A percentile compares a stretch with the other conserved stretches of the same genome.
phyloP scores from a whole-genome alignment of 257 asterid genomes.

The Solanum corneliomulleri region DNA sequence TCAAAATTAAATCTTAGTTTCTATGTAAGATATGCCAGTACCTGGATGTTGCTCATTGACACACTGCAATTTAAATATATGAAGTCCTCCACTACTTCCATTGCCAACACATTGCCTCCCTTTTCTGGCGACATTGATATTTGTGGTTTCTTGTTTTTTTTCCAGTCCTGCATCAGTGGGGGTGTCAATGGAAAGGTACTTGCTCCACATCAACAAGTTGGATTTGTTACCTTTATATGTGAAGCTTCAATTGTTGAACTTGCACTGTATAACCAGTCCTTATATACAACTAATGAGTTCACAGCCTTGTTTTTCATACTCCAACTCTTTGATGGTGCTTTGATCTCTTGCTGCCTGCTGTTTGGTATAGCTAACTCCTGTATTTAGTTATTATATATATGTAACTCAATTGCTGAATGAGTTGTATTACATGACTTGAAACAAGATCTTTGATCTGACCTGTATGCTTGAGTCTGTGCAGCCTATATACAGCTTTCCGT shows the following conservation, averaged over 20 bases:
- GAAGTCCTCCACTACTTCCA: constrained; percentile 95
- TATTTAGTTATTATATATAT: not conserved
- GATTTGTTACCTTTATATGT: constrained; percentile 44
- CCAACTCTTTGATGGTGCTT: constrained; percentile 72
- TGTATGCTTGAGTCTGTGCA: constrained; percentile 78
- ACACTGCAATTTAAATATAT: constrained; percentile 54
- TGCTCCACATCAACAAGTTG: not conserved
- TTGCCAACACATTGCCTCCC: constrained; percentile 53
- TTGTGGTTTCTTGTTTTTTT: constrained; percentile 47
- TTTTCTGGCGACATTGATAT: constrained; percentile 47
- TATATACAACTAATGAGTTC: constrained; percentile 47
- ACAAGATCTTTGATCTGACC: constrained; percentile 16
- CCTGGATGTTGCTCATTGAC: constrained; percentile 76
- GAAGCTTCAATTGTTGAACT: constrained; percentile 56
- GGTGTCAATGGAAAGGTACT: not conserved
- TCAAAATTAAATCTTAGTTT: not conserved
- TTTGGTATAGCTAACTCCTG: constrained; percentile 53
- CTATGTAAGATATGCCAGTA: constrained; percentile 2
- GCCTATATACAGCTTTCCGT: constrained; percentile 76
- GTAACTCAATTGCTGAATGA: not conserved
- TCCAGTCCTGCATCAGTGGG: constrained; percentile 61
- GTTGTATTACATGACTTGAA: not conserved
- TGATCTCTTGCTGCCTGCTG: constrained; percentile 63
- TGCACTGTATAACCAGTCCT: constrained; percentile 74
- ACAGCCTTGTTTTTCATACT: constrained; percentile 54